Evolutionary conservation across 2,329 filamentous ascomycete species (phyloP).

Genomic region (Penicillium italicum): DNA sequence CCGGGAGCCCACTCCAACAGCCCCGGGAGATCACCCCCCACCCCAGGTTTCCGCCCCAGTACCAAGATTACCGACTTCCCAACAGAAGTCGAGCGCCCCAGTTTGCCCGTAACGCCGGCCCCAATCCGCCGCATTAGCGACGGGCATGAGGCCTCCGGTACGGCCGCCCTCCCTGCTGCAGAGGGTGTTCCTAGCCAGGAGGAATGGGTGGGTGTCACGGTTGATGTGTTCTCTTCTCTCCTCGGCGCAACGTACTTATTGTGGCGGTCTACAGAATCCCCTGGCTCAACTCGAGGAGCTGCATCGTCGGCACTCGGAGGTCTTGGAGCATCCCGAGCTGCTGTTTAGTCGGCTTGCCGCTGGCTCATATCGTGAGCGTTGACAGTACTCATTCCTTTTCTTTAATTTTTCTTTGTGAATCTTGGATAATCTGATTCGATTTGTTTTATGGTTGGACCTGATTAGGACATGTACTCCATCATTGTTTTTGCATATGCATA

Average conservation of each 20-base stretch:
- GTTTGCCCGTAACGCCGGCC: constrained; percentile 84
- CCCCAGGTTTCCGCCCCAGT: constrained; percentile 45
- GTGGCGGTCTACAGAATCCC: constrained; percentile 61
- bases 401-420: background rate
- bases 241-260: constrained; percentile 45
- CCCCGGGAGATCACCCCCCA: constrained; percentile 9
- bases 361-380: background rate
- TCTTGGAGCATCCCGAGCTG: constrained; percentile 48
- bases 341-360: constrained; percentile 21
- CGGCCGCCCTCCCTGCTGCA: constrained; percentile 62
- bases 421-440: background rate
- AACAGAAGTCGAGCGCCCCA: constrained; percentile 74
- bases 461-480: background rate
- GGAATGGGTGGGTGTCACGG: constrained; percentile 83
- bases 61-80: constrained; percentile 84
- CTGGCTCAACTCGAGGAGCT: constrained; percentile 66
- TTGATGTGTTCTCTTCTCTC: constrained; percentile 45
- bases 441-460: background rate
- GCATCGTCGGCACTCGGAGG: constrained; percentile 62
- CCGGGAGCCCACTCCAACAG: constrained; percentile 10
- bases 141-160: constrained; percentile 21
- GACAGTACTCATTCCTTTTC: background rate
- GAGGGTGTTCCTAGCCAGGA: constrained; percentile 81
- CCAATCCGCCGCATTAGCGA: constrained; percentile 65
- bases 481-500: constrained; percentile 5